Percentiles rank a stretch among this genome's conserved stretches.
phyloP scores from a whole-genome alignment of 148 eudicot genomes.

The Dysphania ambrosioides region DNA sequence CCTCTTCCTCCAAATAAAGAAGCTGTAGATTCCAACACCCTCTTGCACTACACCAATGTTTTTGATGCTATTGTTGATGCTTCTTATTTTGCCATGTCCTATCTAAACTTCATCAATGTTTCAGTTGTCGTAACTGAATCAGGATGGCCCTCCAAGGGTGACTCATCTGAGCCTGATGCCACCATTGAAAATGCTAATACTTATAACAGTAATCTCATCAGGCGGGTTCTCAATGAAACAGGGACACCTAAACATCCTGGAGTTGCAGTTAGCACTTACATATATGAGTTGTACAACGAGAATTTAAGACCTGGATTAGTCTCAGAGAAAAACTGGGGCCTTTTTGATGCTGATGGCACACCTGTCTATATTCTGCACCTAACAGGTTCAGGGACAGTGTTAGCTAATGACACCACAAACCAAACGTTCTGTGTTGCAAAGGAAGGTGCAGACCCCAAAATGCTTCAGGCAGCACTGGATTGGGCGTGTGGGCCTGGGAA shows the following conservation, averaged over 20 bases:
- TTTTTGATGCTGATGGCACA: slow-evolving; percentile 63
- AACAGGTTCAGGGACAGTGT: slow-evolving; percentile 66
- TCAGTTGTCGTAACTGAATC: slow-evolving; percentile 86
- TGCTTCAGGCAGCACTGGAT: slow-evolving; percentile 88
- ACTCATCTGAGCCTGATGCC: slow-evolving; percentile 72
- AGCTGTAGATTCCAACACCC: slow-evolving; percentile 88
- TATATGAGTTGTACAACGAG: slow-evolving; percentile 86
- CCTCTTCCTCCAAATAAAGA: slow-evolving; percentile 91
- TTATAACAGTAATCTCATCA: slow-evolving; percentile 77
- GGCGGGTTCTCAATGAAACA: slow-evolving; percentile 70
- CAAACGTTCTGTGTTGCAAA: slow-evolving; percentile 81
- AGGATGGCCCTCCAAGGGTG: slow-evolving; percentile 97
- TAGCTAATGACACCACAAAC: slow-evolving; percentile 88
- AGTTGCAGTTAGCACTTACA: slow-evolving; percentile 66
- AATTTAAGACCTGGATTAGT: slow-evolving; percentile 62
- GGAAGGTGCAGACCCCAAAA: slow-evolving; percentile 63
- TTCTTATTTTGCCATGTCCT: slow-evolving; percentile 78
- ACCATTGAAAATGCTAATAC: slow-evolving; percentile 77
- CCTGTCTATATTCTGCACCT: slow-evolving; percentile 64
- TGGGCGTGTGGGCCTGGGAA: slow-evolving; percentile 99
- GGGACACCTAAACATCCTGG: slow-evolving; percentile 97
- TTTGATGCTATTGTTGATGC: slow-evolving; percentile 91
- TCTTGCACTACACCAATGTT: slow-evolving; percentile 85
- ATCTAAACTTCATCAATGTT: slow-evolving; percentile 74
- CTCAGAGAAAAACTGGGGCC: slow-evolving; percentile 95